Conservation (phyloP, 257 asterid genomes). For the Henckelia pumila region DNA sequence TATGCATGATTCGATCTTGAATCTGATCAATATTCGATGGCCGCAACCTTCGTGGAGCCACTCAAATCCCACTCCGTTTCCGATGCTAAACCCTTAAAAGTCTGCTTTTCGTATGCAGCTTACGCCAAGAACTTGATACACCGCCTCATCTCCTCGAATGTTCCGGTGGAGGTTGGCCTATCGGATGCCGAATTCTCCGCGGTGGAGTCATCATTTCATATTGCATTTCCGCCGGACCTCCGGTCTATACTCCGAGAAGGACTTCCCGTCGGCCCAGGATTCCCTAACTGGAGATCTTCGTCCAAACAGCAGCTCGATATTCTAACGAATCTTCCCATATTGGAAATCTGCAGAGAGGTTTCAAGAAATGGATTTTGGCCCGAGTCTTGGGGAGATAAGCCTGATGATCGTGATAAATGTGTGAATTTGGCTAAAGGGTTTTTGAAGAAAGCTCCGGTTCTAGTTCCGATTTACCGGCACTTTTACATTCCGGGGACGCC, state of each 20-base stretch:
- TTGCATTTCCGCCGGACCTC: slow-evolving; percentile 82
- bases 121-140: slow-evolving; percentile 68
- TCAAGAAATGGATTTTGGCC: slow-evolving; percentile 52
- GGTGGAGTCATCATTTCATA: slow-evolving; percentile 46
- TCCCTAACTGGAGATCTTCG: slow-evolving; percentile 86
- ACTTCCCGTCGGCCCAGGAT: slow-evolving; percentile 73
- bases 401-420: slow-evolving; percentile 47
- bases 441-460: slow-evolving; percentile 46
- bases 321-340: slow-evolving; percentile 42
- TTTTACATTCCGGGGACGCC: slow-evolving; percentile 71
- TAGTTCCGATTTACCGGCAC: slow-evolving; percentile 63
- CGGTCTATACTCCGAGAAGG: slow-evolving; percentile 84
- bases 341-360: slow-evolving; percentile 55
- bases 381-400: slow-evolving; percentile 64
- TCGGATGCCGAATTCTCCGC: slow-evolving; percentile 57
- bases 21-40: slow-evolving; percentile 32
- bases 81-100: slow-evolving; percentile 41
- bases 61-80: background rate
- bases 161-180: slow-evolving; percentile 72
- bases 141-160: slow-evolving; percentile 44
- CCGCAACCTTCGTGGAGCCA: slow-evolving; percentile 27
- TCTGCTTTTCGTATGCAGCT: slow-evolving; percentile 88
- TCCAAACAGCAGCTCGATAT: slow-evolving; percentile 63
- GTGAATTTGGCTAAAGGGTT: slow-evolving; percentile 37
- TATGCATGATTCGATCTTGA: slow-evolving; percentile 20